phyloP scores from a whole-genome alignment of 2,329 filamentous ascomycete genomes.

The Phaeoacremonium minimum region DNA sequence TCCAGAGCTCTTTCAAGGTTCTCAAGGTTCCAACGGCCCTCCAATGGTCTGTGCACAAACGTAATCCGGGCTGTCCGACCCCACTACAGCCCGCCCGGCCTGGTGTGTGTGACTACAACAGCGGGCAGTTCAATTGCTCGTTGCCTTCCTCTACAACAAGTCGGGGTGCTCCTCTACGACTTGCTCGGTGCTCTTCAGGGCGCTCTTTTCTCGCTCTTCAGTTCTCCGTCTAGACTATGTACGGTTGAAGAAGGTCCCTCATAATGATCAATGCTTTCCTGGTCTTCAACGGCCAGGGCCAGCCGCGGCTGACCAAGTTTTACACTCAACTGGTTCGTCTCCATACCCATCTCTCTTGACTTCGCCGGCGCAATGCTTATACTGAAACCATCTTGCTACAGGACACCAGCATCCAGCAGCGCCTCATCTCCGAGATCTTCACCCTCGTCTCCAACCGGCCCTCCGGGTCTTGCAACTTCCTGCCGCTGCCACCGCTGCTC shows the following conservation, averaged over 20 bases:
- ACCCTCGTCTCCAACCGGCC: conserved; percentile 89
- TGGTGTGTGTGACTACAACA: too few species aligned
- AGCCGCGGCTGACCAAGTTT: conserved; percentile 95
- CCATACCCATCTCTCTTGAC: conserved; percentile 1
- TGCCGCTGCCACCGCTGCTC: conserved; percentile 69
- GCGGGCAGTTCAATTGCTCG: too few species aligned
- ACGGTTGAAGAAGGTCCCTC: conserved; percentile 12
- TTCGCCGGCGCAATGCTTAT: neutral
- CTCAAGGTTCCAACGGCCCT: too few species aligned
- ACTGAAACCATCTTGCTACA: conserved; percentile 28
- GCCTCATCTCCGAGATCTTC: conserved; percentile 96
- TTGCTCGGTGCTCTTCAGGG: too few species aligned
- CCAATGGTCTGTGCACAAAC: too few species aligned
- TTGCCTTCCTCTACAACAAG: too few species aligned
- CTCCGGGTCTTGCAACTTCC: conserved; percentile 92
- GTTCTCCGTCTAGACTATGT: too few species aligned
- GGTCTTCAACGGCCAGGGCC: conserved; percentile 97
- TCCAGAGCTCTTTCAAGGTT: too few species aligned
- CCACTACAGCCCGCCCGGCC: too few species aligned
- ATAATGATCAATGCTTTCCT: conserved; percentile 97
- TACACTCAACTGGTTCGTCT: conserved; percentile 82
- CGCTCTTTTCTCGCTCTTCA: too few species aligned
- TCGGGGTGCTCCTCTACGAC: too few species aligned
- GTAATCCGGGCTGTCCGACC: too few species aligned
- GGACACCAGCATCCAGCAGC: conserved; percentile 97